phyloP scores from a whole-genome alignment of 2,329 filamentous ascomycete genomes.

The Sarocladium brachiariae region DNA sequence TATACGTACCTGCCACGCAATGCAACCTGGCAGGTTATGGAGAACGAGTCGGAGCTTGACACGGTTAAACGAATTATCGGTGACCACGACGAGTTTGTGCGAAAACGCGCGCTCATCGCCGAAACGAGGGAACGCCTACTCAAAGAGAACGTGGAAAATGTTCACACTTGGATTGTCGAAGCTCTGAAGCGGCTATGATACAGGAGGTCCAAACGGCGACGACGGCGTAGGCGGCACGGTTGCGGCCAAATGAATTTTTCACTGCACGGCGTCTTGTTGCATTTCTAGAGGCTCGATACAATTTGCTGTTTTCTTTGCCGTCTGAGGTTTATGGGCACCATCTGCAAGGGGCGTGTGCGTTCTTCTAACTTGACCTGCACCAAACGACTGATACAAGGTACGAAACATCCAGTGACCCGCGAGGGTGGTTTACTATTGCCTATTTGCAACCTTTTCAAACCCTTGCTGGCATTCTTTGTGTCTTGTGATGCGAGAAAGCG shows the following conservation, averaged over 20 bases:
- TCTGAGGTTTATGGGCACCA: not conserved
- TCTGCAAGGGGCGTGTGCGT: not conserved
- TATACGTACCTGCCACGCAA: slow-evolving; percentile 21
- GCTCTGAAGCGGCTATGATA: not conserved
- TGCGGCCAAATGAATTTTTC: not conserved
- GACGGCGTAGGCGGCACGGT: slow-evolving; percentile 1
- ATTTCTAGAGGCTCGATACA: not conserved
- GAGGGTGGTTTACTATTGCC: not conserved
- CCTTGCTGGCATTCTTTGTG: too few relatives aligned
- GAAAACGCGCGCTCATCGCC: slow-evolving; percentile 13
- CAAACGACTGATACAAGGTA: slow-evolving; percentile 2
- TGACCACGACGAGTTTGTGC: slow-evolving; percentile 16
- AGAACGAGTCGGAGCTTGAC: slow-evolving; percentile 21
- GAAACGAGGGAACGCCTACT: slow-evolving; percentile 11
- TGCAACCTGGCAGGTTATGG: slow-evolving; percentile 17
- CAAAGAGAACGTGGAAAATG: slow-evolving; percentile 17
- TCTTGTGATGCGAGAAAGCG: too few relatives aligned
- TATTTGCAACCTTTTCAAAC: too few relatives aligned
- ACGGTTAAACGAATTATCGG: slow-evolving; percentile 19
- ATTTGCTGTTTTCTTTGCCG: not conserved
- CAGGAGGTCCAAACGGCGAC: slow-evolving; percentile 8
- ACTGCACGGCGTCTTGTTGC: not conserved
- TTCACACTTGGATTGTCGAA: slow-evolving; percentile 15
- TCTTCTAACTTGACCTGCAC: not conserved
- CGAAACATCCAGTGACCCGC: not conserved